Percentiles rank a stretch among this genome's conserved stretches.
These are phyloP conservation scores for Fusarium tjaetaba DNA, from an alignment of 2,329 filamentous ascomycete genomes.

Conservation along the genomic window DNA sequence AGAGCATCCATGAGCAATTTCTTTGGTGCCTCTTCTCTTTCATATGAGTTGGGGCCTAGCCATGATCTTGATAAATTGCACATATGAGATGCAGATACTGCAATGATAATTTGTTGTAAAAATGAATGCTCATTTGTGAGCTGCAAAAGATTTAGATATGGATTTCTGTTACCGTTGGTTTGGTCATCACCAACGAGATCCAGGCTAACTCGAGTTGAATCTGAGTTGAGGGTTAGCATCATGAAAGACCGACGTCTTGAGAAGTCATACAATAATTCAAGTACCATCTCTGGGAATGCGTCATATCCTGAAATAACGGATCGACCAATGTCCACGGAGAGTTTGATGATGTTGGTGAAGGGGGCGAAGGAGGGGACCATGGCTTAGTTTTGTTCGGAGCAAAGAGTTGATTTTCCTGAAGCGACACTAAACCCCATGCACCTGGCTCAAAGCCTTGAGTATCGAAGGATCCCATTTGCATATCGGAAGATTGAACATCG, in stretches of 20 bases:
- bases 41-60: constrained; percentile 39
- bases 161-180: constrained; percentile 52
- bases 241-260: neutral
- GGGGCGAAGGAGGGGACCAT: constrained; percentile 29
- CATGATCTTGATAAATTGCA: constrained; percentile 47
- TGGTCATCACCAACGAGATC: constrained; percentile 60
- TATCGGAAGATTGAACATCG: constrained; percentile 14
- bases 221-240: constrained; percentile 43
- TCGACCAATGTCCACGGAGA: constrained; percentile 53
- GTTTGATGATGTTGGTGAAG: constrained; percentile 26
- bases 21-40: constrained; percentile 45
- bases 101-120: constrained; percentile 57
- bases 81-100: constrained; percentile 59
- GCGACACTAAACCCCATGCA: constrained; percentile 6
- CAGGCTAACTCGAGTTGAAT: constrained; percentile 58
- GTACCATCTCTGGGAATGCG: constrained; percentile 55
- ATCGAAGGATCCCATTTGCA: constrained; percentile 23
- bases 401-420: constrained; percentile 30
- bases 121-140: constrained; percentile 53
- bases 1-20: constrained; percentile 53
- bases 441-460: constrained; percentile 2
- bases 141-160: constrained; percentile 56
- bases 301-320: constrained; percentile 61
- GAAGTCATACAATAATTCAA: constrained; percentile 51
- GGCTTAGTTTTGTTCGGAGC: constrained; percentile 6